phyloP scores from a whole-genome alignment of 1,284 basidiomycete genomes.

The Austroboletus sp. region DNA sequence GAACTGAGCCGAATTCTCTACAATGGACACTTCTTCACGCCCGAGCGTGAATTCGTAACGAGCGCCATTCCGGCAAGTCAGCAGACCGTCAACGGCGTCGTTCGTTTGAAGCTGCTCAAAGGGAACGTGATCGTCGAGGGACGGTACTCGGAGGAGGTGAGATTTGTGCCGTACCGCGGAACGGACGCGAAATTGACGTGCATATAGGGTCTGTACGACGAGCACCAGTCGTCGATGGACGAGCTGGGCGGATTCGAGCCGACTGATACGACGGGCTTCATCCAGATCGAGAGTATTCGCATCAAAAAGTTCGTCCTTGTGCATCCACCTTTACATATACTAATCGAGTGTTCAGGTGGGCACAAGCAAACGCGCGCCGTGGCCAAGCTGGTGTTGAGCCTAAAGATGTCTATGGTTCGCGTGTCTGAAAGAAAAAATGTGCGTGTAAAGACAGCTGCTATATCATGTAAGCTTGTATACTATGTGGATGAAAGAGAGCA shows the following conservation, averaged over 20 bases:
- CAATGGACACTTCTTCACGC: constrained; percentile 96
- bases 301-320: constrained; percentile 76
- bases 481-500: background rate
- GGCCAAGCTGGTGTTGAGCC: constrained; percentile 72
- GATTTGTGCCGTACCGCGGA: no score
- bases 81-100: constrained; percentile 91
- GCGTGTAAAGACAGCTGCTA: background rate
- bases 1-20: constrained; percentile 90
- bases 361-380: constrained; percentile 75
- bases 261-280: constrained; percentile 87
- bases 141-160: constrained; percentile 78
- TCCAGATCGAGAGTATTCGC: constrained; percentile 89
- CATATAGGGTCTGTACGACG: constrained; percentile 83
- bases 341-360: constrained; percentile 53
- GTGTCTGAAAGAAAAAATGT: constrained; percentile 12
- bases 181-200: background rate
- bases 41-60: constrained; percentile 92
- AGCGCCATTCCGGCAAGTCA: constrained; percentile 87
- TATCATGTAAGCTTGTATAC: constrained; percentile 3
- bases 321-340: background rate
- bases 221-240: constrained; percentile 97
- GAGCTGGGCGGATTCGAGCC: constrained; percentile 96
- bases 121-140: constrained; percentile 95
- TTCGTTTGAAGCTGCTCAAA: constrained; percentile 90
- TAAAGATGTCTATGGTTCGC: constrained; percentile 35